These are phyloP conservation scores for Ammopiptanthus mongolicus DNA, from an alignment of 306 rosid species.

Conservation along the genomic window DNA sequence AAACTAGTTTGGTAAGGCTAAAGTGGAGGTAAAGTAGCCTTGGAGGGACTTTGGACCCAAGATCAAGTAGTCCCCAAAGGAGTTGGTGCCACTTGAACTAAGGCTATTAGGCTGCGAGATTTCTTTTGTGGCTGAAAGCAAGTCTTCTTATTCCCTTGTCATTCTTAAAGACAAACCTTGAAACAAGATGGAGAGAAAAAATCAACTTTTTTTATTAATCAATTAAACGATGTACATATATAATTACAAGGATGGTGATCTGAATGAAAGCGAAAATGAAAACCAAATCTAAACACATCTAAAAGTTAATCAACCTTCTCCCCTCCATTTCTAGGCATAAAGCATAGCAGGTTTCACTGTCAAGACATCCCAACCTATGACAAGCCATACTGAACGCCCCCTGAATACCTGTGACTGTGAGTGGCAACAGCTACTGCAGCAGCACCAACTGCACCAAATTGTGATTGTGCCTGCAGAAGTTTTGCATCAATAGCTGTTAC, in stretches of 20 bases:
- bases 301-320: background rate
- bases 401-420: slow-evolving; percentile 48
- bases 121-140: background rate
- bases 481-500: slow-evolving; percentile 26
- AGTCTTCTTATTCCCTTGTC: background rate
- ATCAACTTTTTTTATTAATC: slow-evolving; percentile 28
- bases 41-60: too few relatives aligned
- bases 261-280: slow-evolving; percentile 11
- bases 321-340: background rate
- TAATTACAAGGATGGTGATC: slow-evolving; percentile 29
- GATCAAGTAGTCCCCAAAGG: background rate
- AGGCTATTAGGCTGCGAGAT: too few relatives aligned
- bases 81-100: background rate
- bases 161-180: background rate
- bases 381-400: slow-evolving; percentile 38
- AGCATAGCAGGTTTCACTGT: background rate
- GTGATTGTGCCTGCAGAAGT: slow-evolving; percentile 48
- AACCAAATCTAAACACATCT: slow-evolving; percentile 7
- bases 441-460: slow-evolving; percentile 50
- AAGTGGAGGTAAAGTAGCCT: too few relatives aligned
- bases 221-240: slow-evolving; percentile 27
- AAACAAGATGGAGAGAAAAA: background rate
- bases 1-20: too few relatives aligned
- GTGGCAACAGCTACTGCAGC: slow-evolving; percentile 52
- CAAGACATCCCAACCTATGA: slow-evolving; percentile 23